These are phyloP conservation scores for Thermomyces lanuginosus DNA, from an alignment of 2,329 filamentous ascomycete genomes.

Conservation along the genomic window DNA sequence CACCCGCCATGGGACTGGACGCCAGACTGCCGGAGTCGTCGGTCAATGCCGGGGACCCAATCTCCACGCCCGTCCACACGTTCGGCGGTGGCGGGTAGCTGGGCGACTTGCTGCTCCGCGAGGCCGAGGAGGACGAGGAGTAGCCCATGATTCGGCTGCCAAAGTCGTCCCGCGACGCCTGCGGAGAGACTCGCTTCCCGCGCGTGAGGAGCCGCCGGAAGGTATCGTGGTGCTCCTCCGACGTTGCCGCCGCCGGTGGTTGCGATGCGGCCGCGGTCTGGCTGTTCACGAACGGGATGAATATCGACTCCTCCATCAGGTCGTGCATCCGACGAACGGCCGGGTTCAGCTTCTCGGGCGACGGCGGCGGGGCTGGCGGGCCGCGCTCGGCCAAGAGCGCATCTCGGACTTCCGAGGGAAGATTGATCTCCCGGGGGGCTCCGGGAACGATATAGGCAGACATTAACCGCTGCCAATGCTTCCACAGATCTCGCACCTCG, in stretches of 20 bases:
- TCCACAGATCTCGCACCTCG: conserved; percentile 53
- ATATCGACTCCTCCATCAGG: conserved; percentile 90
- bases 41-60: conserved; percentile 22
- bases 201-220: conserved; percentile 5
- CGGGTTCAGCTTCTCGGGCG: conserved; percentile 60
- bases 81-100: no score
- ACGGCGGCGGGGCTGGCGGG: conserved; percentile 44
- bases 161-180: conserved; percentile 14
- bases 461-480: conserved; percentile 74
- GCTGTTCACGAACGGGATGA: conserved; percentile 77
- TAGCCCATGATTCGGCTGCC: conserved; percentile 9
- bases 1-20: conserved; percentile 25
- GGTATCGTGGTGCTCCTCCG: conserved; percentile 13
- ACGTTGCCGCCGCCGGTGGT: conserved; percentile 29
- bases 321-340: conserved; percentile 84
- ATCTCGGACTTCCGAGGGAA: conserved; percentile 73
- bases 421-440: conserved; percentile 73
- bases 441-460: conserved; percentile 81
- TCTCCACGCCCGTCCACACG: conserved; percentile 28
- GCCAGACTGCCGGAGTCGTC: conserved; percentile 31
- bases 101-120: neutral
- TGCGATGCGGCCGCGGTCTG: conserved; percentile 34
- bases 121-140: no score
- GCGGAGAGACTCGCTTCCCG: conserved; percentile 9
- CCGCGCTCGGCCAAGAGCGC: conserved; percentile 53